These are phyloP conservation scores for Fusarium poae DNA, from an alignment of 2,329 filamentous ascomycete genomes.

Conservation along the genomic window DNA sequence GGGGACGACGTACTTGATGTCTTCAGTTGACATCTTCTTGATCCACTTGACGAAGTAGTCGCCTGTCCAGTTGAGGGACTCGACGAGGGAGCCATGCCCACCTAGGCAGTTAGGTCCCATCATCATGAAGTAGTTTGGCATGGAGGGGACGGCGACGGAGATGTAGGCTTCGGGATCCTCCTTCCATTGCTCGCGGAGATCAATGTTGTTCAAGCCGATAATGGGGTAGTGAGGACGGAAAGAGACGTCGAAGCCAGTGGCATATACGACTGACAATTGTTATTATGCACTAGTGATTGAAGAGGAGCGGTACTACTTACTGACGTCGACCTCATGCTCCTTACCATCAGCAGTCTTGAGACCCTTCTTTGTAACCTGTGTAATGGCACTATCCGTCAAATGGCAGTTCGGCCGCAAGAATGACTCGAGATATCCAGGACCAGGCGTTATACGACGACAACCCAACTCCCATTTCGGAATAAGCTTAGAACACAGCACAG, in stretches of 20 bases:
- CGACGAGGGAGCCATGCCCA: conserved; percentile 42
- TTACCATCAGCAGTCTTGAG: conserved; percentile 40
- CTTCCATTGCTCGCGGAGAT: conserved; percentile 66
- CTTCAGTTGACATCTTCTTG: conserved; percentile 43
- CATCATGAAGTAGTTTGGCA: conserved; percentile 52
- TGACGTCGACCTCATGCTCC: conserved; percentile 41
- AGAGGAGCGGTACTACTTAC: conserved; percentile 21
- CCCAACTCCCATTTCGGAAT: conserved; percentile 45
- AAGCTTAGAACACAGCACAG: conserved; percentile 37
- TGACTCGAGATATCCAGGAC: conserved; percentile 41
- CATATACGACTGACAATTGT: conserved; percentile 61
- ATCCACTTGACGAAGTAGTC: conserved; percentile 47
- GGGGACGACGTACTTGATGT: conserved; percentile 41
- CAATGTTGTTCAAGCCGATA: conserved; percentile 60
- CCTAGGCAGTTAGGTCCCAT: conserved; percentile 45
- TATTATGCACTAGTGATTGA: background rate
- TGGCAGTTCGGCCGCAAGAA: conserved; percentile 41
- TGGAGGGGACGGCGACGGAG: conserved; percentile 48
- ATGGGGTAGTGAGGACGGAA: conserved; percentile 66
- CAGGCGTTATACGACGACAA: conserved; percentile 40
- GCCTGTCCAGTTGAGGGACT: conserved; percentile 45
- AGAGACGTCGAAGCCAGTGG: conserved; percentile 67
- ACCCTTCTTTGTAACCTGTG: conserved; percentile 35
- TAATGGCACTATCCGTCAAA: conserved; percentile 40
- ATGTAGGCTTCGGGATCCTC: conserved; percentile 50